A percentile compares a stretch with the other conserved stretches of the same genome.
Evolutionary conservation across 495 filamentous ascomycete species (phyloP).

Genomic region (Haplographium delicatum): DNA sequence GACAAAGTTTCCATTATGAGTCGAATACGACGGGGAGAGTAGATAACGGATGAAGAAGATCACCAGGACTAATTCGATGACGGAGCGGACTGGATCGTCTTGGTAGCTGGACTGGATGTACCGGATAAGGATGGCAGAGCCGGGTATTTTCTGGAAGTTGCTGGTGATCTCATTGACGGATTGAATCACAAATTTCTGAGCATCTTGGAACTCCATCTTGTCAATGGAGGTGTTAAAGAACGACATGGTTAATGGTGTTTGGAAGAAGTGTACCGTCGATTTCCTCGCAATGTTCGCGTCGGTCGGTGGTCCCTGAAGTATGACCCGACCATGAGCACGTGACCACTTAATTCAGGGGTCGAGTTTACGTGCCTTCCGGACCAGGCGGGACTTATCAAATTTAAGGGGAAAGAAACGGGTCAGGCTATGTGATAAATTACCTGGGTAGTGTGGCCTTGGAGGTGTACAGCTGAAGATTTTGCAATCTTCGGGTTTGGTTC

Average conservation of each 20-base stretch:
- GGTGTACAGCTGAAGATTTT: no score
- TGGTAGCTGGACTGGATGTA: slow-evolving; percentile 97
- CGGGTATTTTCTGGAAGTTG: slow-evolving; percentile 83
- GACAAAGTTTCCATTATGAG: slow-evolving; percentile 78
- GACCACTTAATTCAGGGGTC: neutral
- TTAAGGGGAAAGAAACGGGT: no score
- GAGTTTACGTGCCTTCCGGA: no score
- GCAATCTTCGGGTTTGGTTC: no score
- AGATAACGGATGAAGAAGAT: slow-evolving; percentile 94
- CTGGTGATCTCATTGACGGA: slow-evolving; percentile 60
- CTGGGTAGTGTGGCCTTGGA: no score
- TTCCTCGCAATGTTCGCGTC: neutral
- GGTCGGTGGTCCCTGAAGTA: neutral
- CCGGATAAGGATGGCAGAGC: slow-evolving; percentile 87
- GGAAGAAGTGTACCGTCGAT: neutral
- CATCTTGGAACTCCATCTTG: slow-evolving; percentile 78
- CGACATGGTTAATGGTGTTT: slow-evolving; percentile 4
- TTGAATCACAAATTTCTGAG: slow-evolving; percentile 61
- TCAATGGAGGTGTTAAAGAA: slow-evolving; percentile 11
- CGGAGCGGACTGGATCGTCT: slow-evolving; percentile 89
- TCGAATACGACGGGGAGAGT: slow-evolving; percentile 84
- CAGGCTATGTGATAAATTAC: no score
- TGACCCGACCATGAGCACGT: neutral
- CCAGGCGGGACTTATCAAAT: no score
- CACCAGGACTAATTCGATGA: slow-evolving; percentile 90